Evolutionary conservation across 208 protist species (phyloP).

Genomic region (Crithidia mellificae): DNA sequence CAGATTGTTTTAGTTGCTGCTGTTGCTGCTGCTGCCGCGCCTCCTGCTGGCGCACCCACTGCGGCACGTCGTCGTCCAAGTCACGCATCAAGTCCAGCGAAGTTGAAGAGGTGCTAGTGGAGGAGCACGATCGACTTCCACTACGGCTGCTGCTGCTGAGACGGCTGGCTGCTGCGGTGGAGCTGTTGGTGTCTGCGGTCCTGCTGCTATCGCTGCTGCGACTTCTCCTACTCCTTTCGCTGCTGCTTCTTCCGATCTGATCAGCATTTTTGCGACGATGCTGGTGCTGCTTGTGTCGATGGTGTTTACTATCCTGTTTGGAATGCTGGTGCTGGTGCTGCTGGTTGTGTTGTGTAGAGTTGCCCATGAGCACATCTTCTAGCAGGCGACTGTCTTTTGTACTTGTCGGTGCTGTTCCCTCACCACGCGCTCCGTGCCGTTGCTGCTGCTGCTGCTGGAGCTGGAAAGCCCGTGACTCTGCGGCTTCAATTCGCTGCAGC

Average conservation of each 20-base stretch:
- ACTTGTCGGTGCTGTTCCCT: neutral
- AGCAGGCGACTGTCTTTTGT: neutral
- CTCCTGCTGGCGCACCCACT: constrained; percentile 24
- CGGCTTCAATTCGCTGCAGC: constrained; percentile 10
- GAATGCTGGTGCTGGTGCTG: neutral
- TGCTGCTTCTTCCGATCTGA: too few relatives aligned
- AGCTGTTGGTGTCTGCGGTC: too few relatives aligned
- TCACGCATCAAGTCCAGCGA: constrained; percentile 9
- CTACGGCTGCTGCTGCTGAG: too few relatives aligned
- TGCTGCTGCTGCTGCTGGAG: constrained; percentile 2
- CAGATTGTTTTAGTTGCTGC: neutral
- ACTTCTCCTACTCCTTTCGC: too few relatives aligned
- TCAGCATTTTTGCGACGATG: neutral
- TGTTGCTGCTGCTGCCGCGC: constrained; percentile 9
- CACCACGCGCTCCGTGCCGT: too few relatives aligned
- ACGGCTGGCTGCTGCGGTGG: too few relatives aligned
- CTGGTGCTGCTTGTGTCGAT: neutral
- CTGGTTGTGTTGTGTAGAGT: neutral
- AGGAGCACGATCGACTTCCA: neutral
- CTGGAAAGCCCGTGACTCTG: neutral
- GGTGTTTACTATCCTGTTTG: neutral
- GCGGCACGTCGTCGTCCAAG: constrained; percentile 31
- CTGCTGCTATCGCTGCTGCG: too few relatives aligned
- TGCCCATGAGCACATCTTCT: constrained; percentile 15
- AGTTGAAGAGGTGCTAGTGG: neutral